Conservation (phyloP, 805 yeast genomes). For the Tetrapisispora fleetii region DNA sequence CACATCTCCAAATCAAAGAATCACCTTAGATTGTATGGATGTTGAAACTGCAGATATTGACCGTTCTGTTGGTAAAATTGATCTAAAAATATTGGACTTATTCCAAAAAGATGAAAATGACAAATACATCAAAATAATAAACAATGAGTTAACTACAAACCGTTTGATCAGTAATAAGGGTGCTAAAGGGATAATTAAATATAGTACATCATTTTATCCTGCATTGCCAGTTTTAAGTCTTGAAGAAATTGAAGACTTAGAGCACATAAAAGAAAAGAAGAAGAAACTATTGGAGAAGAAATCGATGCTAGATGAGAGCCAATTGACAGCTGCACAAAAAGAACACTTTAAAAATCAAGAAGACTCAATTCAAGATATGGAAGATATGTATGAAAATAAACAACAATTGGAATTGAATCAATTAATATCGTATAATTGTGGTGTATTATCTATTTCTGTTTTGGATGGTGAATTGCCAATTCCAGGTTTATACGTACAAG, state of each 20-base stretch:
- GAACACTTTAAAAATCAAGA: constrained; percentile 24
- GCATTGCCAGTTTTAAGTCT: constrained; percentile 67
- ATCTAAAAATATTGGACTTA: constrained; percentile 54
- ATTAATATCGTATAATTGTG: constrained; percentile 51
- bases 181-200: constrained; percentile 73
- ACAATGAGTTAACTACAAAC: constrained; percentile 47
- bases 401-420: constrained; percentile 49
- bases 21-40: constrained; percentile 88
- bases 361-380: constrained; percentile 27
- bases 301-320: constrained; percentile 28
- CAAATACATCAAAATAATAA: constrained; percentile 46
- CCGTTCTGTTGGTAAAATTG: constrained; percentile 77
- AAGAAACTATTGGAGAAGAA: constrained; percentile 29
- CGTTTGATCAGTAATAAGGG: constrained; percentile 65
- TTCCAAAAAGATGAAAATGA: constrained; percentile 56
- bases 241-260: constrained; percentile 56
- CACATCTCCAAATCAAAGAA: constrained; percentile 69
- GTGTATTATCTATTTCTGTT: constrained; percentile 65
- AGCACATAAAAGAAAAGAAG: constrained; percentile 32
- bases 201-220: constrained; percentile 77
- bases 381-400: constrained; percentile 33
- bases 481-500: constrained; percentile 57
- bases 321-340: constrained; percentile 21
- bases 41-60: constrained; percentile 71
- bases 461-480: constrained; percentile 47